Conservation (phyloP, 1,284 basidiomycete species). For the Coriolopsis trogii region DNA sequence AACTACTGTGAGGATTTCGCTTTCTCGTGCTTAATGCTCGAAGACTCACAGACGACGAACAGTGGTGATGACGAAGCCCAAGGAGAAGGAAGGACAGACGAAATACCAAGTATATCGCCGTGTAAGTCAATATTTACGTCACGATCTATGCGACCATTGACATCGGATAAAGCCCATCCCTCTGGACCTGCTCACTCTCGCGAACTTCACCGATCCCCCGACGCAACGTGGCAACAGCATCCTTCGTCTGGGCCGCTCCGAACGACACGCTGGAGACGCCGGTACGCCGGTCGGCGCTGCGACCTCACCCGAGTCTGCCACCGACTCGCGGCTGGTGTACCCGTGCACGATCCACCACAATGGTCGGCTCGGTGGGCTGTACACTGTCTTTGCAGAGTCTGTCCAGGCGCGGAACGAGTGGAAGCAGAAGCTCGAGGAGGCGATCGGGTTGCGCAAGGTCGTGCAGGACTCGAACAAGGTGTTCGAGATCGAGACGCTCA, state of each 20-base stretch:
- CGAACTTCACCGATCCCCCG: slow-evolving; percentile 78
- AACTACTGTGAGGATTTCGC: slow-evolving; percentile 81
- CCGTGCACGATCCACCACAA: slow-evolving; percentile 87
- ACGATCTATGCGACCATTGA: neutral
- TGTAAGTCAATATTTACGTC: slow-evolving; percentile 44
- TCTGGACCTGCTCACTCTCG: slow-evolving; percentile 80
- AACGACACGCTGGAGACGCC: slow-evolving; percentile 39
- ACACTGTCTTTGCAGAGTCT: slow-evolving; percentile 86
- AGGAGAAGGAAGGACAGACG: slow-evolving; percentile 70
- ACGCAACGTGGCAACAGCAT: slow-evolving; percentile 67
- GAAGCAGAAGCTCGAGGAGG: slow-evolving; percentile 89
- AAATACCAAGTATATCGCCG: slow-evolving; percentile 82
- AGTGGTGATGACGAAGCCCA: slow-evolving; percentile 90
- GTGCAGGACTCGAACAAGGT: slow-evolving; percentile 93
- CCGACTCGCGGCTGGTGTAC: slow-evolving; percentile 73
- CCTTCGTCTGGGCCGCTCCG: slow-evolving; percentile 43
- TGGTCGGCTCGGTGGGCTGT: slow-evolving; percentile 80
- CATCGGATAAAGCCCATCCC: slow-evolving; percentile 73
- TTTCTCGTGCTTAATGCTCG: neutral
- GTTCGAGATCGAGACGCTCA: slow-evolving; percentile 87
- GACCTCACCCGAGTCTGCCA: slow-evolving; percentile 47
- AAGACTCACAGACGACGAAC: neutral
- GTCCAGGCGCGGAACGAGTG: slow-evolving; percentile 79
- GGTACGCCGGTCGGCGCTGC: slow-evolving; percentile 39
- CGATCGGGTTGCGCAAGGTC: slow-evolving; percentile 80